Conservation (phyloP, 495 filamentous ascomycete genomes). For the Bombardia bombarda region DNA sequence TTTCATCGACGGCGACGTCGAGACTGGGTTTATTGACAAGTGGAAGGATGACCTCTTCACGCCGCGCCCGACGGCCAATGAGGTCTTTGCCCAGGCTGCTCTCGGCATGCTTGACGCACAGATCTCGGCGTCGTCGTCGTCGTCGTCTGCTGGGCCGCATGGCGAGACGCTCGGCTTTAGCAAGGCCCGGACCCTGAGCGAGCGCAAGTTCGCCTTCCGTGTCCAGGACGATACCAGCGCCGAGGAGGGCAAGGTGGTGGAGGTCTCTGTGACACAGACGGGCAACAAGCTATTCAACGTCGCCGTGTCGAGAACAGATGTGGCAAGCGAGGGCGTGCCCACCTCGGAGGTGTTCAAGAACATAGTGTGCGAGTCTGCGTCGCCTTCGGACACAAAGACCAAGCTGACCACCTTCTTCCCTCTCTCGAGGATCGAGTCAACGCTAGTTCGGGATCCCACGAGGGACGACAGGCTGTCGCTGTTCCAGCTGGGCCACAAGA, state of each 20-base stretch:
- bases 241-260: slow-evolving; percentile 36
- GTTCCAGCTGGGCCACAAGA: slow-evolving; percentile 78
- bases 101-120: slow-evolving; percentile 51
- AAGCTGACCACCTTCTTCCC: slow-evolving; percentile 58
- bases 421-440: slow-evolving; percentile 71
- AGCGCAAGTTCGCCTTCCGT: slow-evolving; percentile 50
- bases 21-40: slow-evolving; percentile 93
- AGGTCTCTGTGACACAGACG: slow-evolving; percentile 59
- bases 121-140: too few relatives aligned
- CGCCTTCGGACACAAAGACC: slow-evolving; percentile 20
- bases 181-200: slow-evolving; percentile 20
- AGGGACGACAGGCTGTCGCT: slow-evolving; percentile 55
- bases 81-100: slow-evolving; percentile 77
- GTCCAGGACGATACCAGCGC: slow-evolving; percentile 33
- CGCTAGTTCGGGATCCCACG: slow-evolving; percentile 56
- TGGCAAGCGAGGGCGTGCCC: too few relatives aligned
- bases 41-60: slow-evolving; percentile 67
- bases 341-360: slow-evolving; percentile 32
- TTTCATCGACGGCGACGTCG: slow-evolving; percentile 82
- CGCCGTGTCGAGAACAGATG: slow-evolving; percentile 44
- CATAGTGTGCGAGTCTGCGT: slow-evolving; percentile 29
- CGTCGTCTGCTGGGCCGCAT: too few relatives aligned
- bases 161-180: slow-evolving; percentile 50
- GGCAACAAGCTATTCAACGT: slow-evolving; percentile 56
- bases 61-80: slow-evolving; percentile 43